Conservation (phyloP, 192 early-diverging fungal genomes). For the Coemansia sp. region DNA sequence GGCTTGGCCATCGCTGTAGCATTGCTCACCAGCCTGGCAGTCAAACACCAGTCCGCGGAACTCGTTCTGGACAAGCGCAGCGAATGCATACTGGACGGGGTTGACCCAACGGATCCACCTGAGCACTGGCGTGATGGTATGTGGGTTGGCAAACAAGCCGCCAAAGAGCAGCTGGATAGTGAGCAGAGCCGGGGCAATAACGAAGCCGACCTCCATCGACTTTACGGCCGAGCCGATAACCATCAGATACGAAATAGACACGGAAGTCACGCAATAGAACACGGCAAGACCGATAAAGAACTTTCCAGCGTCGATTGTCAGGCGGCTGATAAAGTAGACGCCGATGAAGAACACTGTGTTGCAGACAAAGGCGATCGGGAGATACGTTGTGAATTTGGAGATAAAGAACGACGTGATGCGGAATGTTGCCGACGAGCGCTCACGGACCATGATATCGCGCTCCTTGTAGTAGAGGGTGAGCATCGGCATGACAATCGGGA, state of each 20-base stretch:
- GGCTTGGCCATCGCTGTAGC: conserved; percentile 35
- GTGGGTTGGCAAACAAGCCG: conserved; percentile 47
- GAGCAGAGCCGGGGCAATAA: conserved; percentile 38
- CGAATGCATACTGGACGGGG: conserved; percentile 44
- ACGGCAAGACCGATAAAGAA: conserved; percentile 49
- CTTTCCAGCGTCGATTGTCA: conserved; percentile 46
- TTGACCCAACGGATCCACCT: conserved; percentile 57
- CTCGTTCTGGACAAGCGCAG: conserved; percentile 49
- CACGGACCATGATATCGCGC: conserved; percentile 60
- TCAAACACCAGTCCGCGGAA: conserved; percentile 34
- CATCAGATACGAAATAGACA: conserved; percentile 39
- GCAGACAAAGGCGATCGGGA: conserved; percentile 36
- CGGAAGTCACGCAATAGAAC: conserved; percentile 37
- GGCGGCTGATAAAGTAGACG: conserved; percentile 51
- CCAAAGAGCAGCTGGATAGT: conserved; percentile 54
- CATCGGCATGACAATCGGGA: conserved; percentile 61
- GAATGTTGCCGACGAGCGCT: conserved; percentile 67
- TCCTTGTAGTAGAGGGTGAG: conserved; percentile 49
- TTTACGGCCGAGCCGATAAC: conserved; percentile 45
- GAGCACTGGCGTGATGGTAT: conserved; percentile 49
- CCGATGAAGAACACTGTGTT: conserved; percentile 47
- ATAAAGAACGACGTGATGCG: conserved; percentile 62
- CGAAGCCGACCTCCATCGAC: conserved; percentile 46
- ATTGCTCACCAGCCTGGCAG: conserved; percentile 33
- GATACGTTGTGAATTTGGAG: conserved; percentile 61